phyloP scores from a whole-genome alignment of 2,329 filamentous ascomycete species.

The Kalaharituber pfeilii region DNA sequence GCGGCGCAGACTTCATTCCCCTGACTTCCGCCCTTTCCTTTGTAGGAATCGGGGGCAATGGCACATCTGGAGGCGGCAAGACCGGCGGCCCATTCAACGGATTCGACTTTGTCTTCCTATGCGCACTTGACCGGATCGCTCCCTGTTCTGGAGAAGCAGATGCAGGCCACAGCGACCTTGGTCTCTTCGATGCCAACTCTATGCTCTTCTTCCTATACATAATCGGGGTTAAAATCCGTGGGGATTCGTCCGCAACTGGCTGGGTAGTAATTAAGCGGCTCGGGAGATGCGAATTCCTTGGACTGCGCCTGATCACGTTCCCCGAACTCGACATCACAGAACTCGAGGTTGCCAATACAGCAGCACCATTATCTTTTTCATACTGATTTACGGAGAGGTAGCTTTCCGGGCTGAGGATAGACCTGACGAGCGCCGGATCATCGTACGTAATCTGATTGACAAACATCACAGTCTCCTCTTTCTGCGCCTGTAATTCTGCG shows the following conservation, averaged over 20 bases:
- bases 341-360: background rate
- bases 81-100: background rate
- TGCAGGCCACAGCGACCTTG: background rate
- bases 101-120: background rate
- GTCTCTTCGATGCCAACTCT: background rate
- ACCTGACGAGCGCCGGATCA: background rate
- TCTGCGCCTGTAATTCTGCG: background rate
- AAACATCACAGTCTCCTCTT: background rate
- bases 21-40: too few species aligned
- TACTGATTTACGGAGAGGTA: too few species aligned
- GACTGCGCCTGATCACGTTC: background rate
- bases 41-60: background rate
- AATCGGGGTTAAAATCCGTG: background rate
- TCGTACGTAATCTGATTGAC: background rate
- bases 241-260: too few species aligned
- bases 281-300: background rate
- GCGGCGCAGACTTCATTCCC: too few species aligned
- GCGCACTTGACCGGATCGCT: background rate
- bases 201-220: background rate
- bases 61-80: background rate
- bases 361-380: too few species aligned
- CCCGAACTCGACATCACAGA: background rate
- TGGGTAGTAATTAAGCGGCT: background rate
- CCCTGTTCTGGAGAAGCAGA: background rate
- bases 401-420: background rate